These are phyloP conservation scores for Penicillium parvum DNA, from an alignment of 495 filamentous ascomycete species.

Conservation along the genomic window DNA sequence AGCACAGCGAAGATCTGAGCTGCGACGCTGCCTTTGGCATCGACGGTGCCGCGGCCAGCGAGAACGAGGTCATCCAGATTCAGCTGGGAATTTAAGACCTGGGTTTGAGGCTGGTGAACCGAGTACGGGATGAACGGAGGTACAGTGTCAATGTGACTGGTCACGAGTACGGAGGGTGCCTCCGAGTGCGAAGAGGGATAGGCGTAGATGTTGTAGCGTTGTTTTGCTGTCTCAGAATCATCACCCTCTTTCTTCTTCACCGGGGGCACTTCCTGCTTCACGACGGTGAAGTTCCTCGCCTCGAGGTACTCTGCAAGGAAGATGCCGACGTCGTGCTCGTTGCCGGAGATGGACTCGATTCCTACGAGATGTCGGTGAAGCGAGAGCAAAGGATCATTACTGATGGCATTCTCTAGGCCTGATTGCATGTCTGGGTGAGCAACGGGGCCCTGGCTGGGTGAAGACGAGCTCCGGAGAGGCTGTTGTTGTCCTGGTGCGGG, in stretches of 20 bases:
- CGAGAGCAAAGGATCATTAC: constrained; percentile 55
- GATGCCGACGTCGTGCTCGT: constrained; percentile 63
- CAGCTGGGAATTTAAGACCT: constrained; percentile 7
- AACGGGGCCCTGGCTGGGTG: background rate
- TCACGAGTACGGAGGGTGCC: constrained; percentile 63
- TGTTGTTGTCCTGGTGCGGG: constrained; percentile 26
- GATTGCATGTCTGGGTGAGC: background rate
- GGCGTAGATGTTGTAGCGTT: constrained; percentile 74
- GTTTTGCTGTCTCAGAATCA: constrained; percentile 10
- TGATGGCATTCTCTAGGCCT: constrained; percentile 27
- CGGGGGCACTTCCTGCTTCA: constrained; percentile 50
- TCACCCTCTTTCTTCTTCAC: constrained; percentile 13
- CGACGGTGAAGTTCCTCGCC: constrained; percentile 60
- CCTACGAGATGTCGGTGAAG: constrained; percentile 75
- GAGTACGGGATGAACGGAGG: constrained; percentile 61
- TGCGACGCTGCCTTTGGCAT: constrained; percentile 87
- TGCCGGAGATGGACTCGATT: constrained; percentile 68
- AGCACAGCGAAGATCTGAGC: constrained; percentile 66
- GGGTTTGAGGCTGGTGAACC: constrained; percentile 14
- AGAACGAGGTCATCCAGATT: constrained; percentile 46
- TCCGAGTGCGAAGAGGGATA: constrained; percentile 52
- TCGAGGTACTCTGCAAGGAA: constrained; percentile 67
- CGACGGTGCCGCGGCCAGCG: constrained; percentile 77
- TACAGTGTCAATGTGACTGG: constrained; percentile 70
- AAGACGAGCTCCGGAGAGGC: constrained; percentile 7